Conservation (phyloP, 805 yeast genomes). For the Saccharomycopsis babjevae region DNA sequence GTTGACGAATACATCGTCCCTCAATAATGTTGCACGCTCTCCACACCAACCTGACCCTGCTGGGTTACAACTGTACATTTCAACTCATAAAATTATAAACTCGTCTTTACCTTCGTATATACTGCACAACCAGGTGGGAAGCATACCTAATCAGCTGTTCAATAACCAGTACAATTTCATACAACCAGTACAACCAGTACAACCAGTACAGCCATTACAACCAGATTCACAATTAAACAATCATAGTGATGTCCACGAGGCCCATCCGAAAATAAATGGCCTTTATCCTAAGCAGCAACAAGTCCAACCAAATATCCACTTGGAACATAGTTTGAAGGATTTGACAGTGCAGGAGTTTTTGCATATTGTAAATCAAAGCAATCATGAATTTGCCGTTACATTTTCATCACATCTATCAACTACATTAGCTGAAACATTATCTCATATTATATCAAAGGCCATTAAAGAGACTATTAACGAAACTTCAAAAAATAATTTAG, state of each 20-base stretch:
- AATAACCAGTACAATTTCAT: background rate
- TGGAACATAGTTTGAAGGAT: conserved; percentile 2
- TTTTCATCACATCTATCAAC: conserved; percentile 16
- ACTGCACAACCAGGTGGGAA: background rate
- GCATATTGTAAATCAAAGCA: conserved; percentile 10
- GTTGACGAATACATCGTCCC: too few species aligned
- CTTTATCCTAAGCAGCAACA: background rate
- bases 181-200: too few species aligned
- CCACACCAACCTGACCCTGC: background rate
- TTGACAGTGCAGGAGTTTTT: conserved; percentile 14
- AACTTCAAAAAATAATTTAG: conserved; percentile 17
- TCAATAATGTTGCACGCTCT: background rate
- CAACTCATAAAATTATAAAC: background rate
- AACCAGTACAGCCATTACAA: too few species aligned
- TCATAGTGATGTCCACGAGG: too few species aligned
- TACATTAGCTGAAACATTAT: conserved; percentile 11
- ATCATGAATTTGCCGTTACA: conserved; percentile 17
- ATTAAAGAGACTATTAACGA: conserved; percentile 17
- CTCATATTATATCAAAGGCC: conserved; percentile 10
- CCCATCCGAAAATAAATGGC: too few species aligned
- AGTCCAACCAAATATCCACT: background rate
- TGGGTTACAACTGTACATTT: background rate
- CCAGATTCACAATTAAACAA: too few species aligned
- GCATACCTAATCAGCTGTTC: background rate
- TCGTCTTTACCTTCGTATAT: background rate